Conservation (phyloP, 1,284 basidiomycete species). For the Baeospora myosura region DNA sequence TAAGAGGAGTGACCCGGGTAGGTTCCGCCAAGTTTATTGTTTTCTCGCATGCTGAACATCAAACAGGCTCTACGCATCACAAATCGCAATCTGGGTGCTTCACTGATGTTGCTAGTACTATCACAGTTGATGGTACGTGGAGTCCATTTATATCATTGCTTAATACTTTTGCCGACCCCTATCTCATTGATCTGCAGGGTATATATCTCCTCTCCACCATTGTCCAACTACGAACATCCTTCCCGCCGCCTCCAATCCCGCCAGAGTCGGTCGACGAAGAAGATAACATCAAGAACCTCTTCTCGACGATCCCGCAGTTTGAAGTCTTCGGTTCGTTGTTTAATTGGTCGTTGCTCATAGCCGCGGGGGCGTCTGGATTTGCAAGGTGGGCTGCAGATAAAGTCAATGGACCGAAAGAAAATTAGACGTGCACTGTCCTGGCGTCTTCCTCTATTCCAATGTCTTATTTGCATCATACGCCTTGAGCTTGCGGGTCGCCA, state of each 20-base stretch:
- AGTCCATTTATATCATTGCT: constrained; percentile 3
- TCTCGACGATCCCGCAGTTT: constrained; percentile 65
- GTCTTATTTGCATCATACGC: too few species aligned
- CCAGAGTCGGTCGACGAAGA: constrained; percentile 10
- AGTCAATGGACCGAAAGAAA: constrained; percentile 18
- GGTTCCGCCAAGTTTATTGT: constrained; percentile 17
- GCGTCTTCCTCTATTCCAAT: too few species aligned
- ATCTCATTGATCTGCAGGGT: constrained; percentile 35
- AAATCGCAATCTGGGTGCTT: constrained; percentile 59
- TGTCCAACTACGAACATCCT: constrained; percentile 69
- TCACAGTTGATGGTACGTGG: constrained; percentile 68
- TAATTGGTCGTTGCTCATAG: constrained; percentile 60
- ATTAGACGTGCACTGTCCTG: too few species aligned
- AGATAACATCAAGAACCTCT: constrained; percentile 38
- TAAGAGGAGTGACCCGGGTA: constrained; percentile 61
- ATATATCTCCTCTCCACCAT: constrained; percentile 73
- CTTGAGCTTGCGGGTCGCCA: too few species aligned
- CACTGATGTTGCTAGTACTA: constrained; percentile 63
- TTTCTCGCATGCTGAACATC: neutral
- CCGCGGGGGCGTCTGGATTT: constrained; percentile 38
- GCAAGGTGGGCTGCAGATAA: constrained; percentile 43
- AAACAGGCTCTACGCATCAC: constrained; percentile 53
- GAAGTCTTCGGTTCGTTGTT: constrained; percentile 68
- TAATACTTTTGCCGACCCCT: too few species aligned
- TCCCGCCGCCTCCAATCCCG: constrained; percentile 45